Conservation (phyloP, 345 rosid genomes). For the Citrus glauca region DNA sequence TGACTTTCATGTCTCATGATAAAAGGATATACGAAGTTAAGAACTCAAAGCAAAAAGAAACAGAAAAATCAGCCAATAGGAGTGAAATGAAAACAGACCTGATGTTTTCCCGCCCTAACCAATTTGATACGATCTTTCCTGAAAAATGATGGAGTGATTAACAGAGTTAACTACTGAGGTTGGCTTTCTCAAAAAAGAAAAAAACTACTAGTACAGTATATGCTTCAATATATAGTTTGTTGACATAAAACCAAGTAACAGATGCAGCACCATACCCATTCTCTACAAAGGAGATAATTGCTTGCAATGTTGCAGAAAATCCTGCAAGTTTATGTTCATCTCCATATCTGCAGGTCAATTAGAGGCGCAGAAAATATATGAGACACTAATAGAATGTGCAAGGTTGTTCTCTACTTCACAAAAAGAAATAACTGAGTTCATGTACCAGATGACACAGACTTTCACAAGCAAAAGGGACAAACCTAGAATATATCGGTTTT, state of each 20-base stretch:
- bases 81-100: conserved; percentile 44
- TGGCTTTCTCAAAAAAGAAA: not conserved
- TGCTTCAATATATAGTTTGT: not conserved
- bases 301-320: conserved; percentile 97
- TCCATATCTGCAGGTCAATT: conserved; percentile 65
- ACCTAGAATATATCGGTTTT: conserved; percentile 99
- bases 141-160: conserved; percentile 18
- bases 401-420: not conserved
- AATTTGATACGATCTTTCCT: conserved; percentile 81
- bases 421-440: not conserved
- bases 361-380: conserved; percentile 1
- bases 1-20: not conserved
- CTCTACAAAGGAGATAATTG: conserved; percentile 97
- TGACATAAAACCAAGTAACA: conserved; percentile 12
- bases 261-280: conserved; percentile 53
- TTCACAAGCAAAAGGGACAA: conserved; percentile 2
- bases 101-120: conserved; percentile 89
- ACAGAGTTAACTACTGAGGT: conserved; percentile 12
- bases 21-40: not conserved
- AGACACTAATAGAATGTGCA: not conserved
- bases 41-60: not conserved
- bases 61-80: not conserved
- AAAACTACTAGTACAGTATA: not conserved
- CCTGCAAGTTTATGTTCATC: conserved; percentile 99
- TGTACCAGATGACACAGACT: not conserved